Base-by-base conservation (phyloP, 139 green algal species). In the Ettlia oleoabundans region DNA sequence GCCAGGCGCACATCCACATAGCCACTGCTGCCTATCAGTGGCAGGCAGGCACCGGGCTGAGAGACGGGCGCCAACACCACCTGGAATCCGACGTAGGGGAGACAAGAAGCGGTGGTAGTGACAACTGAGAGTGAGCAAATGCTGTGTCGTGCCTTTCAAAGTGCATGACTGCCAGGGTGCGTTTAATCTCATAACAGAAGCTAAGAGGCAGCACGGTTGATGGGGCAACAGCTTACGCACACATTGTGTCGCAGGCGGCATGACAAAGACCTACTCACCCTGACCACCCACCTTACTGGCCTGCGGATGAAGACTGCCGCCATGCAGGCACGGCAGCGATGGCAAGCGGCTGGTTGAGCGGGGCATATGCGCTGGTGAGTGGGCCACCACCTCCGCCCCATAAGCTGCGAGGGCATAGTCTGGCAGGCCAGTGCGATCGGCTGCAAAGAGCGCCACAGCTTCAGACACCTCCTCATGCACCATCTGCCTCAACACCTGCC, bases 1-100 rank as follows among this genome's bases (percentile, higher is more conserved):
- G 69, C 35, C 78, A 89, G 78, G 21, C 51, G 73, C 42, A 89
- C 78, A 75, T 88, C 82, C 37, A 89, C 77, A 40, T 83, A 65
- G 58, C 82, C 86, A 15, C 24, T 30, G n/a, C 15, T 43, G 42
- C 86, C 82, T 40, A 82, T 61, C 26, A 89, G 86, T 1, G 86
- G 65, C 64, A 89, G 62, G 78, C 86, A 89, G 33, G 75, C 35
- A 5, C 86, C 86, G 10, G 82, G 78, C 63, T 73, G 62, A 4
- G 64, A 53, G 19, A 42, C 51, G 2, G 82, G 82, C 0, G 66
- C 58, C 78, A 89, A 67, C 35, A 89, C 30, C 3, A 76, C 47
- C 86, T 89, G 86, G 78, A 76, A 18, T 19, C n/a, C n/a, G n/a
- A 1, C 13, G 65, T 6, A 26, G 18, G 22, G 21, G 19, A 38